These are phyloP conservation scores for Kregervanrija delftensis DNA, from an alignment of 805 yeast species.

Conservation along the genomic window DNA sequence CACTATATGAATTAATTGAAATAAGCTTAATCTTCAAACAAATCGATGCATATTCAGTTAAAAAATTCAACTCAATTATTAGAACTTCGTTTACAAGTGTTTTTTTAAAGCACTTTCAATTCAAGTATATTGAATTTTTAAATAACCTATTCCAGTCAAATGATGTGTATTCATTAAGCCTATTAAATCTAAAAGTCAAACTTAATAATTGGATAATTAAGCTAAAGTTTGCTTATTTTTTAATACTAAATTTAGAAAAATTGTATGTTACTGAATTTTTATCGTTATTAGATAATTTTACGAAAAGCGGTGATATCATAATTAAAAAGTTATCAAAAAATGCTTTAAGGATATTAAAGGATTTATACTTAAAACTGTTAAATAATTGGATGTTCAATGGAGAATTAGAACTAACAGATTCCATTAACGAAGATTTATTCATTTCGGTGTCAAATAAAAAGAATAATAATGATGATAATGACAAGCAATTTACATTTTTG, in stretches of 20 bases:
- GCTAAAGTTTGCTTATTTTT: conserved; percentile 49
- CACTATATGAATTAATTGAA: conserved; percentile 7
- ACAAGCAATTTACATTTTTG: conserved; percentile 6
- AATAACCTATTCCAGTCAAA: conserved; percentile 1
- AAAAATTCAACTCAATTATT: neutral
- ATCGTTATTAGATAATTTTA: conserved; percentile 41
- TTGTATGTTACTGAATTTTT: conserved; percentile 46
- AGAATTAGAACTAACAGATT: conserved; percentile 34
- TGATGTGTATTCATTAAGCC: neutral
- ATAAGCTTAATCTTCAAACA: conserved; percentile 2
- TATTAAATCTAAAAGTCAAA: conserved; percentile 14
- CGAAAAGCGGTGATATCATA: conserved; percentile 57
- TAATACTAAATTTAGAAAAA: conserved; percentile 29
- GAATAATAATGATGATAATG: neutral
- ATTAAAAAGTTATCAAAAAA: conserved; percentile 36
- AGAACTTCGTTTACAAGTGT: neutral
- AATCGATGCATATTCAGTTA: neutral
- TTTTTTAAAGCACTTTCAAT: conserved; percentile 2
- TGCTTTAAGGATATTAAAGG: conserved; percentile 39
- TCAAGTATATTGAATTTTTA: conserved; percentile 3
- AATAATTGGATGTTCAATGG: conserved; percentile 69
- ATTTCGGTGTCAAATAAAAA: conserved; percentile 11
- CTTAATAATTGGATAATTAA: conserved; percentile 46
- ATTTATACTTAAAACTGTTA: conserved; percentile 56
- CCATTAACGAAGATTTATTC: conserved; percentile 58